Evolutionary conservation across 1,139 yeast genomes (phyloP), one percentile per base, ranked within the genome.

Genomic region (Yamadazyma sp.): DNA sequence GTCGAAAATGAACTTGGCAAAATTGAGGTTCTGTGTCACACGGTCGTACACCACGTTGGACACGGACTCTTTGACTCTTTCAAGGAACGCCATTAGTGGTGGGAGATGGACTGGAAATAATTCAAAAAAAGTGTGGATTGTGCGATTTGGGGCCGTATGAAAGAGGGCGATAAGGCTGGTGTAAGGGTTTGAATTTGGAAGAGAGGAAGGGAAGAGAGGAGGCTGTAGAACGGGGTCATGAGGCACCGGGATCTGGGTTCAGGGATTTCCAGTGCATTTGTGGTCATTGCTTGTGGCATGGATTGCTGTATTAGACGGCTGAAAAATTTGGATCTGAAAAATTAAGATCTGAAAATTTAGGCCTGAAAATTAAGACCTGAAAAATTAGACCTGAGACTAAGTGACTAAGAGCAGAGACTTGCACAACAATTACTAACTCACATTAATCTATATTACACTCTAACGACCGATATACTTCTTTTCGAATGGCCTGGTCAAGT

Each of bases 401-500:
- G 6, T 5, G 17, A n/a, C n/a, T n/a, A n/a, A n/a, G n/a, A 20
- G 6, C 23, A 20, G 23, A 20, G 9, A 7, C 29, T 7, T 26
- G 12, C 31, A 5, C 5, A 28, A n/a, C 22, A 20, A 20, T 20
- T 20, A 20, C n/a, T n/a, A n/a, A n/a, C n/a, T n/a, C 32, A 26
- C 14, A 29, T 29, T 16, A 29, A 12, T 17, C 31, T 17, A 29
- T 29, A 30, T 30, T 17, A 18, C 28, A 29, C 17, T 17, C 50
- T 65, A 67, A 50, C 73, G 69, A 34, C 87, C 85, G 43, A 70
- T 60, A 59, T 81, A 82, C 60, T 82, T 83, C 61, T 70, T 64
- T 65, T 89, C 97, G 17, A 87, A 57, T 45, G 83, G 83, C 62
- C 97, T 77, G 31, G 74, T 62, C 27, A 70, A 34, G 55, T 81